Evolutionary conservation across 73 alveolate species (phyloP).

Genomic region (Paramecium bursaria): DNA sequence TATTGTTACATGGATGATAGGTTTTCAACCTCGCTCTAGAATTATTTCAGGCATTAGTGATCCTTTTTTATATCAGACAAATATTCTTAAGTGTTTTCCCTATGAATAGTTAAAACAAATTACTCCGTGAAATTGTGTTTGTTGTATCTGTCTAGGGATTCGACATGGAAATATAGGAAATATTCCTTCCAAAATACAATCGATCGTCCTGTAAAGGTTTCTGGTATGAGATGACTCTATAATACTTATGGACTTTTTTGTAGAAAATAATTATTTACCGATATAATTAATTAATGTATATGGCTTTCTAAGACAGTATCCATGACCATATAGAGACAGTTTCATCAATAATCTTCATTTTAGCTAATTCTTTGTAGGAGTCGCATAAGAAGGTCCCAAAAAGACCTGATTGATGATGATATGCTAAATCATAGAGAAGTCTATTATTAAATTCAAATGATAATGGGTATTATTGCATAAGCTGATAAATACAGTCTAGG

Average conservation of each 20-base stretch:
- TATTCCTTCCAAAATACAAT: slow-evolving; percentile 53
- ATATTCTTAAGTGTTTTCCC: too few relatives aligned
- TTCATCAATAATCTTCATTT: slow-evolving; percentile 16
- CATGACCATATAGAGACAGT: slow-evolving; percentile 58
- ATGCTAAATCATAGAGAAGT: slow-evolving; percentile 84
- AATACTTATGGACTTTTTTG: too few relatives aligned
- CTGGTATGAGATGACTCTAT: slow-evolving; percentile 35
- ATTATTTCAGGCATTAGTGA: too few relatives aligned
- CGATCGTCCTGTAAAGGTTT: slow-evolving; percentile 16
- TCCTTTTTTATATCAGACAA: too few relatives aligned
- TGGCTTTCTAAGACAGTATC: slow-evolving; percentile 17
- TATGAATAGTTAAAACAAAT: too few relatives aligned
- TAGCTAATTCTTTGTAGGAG: slow-evolving; percentile 31
- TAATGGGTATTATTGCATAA: slow-evolving; percentile 83
- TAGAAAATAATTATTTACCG: neutral
- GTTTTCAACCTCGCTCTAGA: too few relatives aligned
- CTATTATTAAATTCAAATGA: slow-evolving; percentile 89
- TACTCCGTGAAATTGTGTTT: too few relatives aligned
- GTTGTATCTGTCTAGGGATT: too few relatives aligned
- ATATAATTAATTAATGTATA: neutral
- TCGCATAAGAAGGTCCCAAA: slow-evolving; percentile 81
- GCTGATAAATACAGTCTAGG: slow-evolving; percentile 92
- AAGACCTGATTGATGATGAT: slow-evolving; percentile 81
- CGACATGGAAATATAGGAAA: slow-evolving; percentile 8
- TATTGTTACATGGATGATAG: too few relatives aligned